Conservation (phyloP, 345 rosid genomes). For the Eucalyptus caleyi region DNA sequence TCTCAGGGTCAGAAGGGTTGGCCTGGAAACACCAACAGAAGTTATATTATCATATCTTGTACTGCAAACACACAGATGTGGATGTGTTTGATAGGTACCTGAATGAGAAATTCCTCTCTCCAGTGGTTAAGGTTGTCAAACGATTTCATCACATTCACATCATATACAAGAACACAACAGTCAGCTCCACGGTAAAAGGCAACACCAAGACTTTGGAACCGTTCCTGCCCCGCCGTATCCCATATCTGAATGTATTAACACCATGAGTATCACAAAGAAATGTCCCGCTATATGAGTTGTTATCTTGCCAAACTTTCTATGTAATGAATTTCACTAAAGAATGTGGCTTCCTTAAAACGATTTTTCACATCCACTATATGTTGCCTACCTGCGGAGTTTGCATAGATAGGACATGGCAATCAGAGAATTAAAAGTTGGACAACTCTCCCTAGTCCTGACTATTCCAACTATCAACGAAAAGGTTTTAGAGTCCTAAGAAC, state of each 20-base stretch:
- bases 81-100: constrained; percentile 15
- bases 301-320: neutral
- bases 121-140: constrained; percentile 84
- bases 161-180: constrained; percentile 82
- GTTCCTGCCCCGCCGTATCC: constrained; percentile 94
- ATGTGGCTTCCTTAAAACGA: neutral
- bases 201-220: constrained; percentile 85
- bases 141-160: constrained; percentile 83
- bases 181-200: constrained; percentile 88
- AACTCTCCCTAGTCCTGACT: neutral
- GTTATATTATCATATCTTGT: neutral
- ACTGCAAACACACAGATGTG: neutral
- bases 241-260: constrained; percentile 39
- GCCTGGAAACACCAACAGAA: constrained; percentile 31
- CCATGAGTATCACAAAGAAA: neutral
- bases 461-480: neutral
- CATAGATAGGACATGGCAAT: neutral
- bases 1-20: constrained; percentile 80
- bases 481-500: neutral
- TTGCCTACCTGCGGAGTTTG: neutral
- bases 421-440: neutral
- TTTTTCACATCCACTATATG: neutral
- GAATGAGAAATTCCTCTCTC: constrained; percentile 88
- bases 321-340: neutral
- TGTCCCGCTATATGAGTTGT: neutral